These are phyloP conservation scores for Liriodendron chinense DNA, from an alignment of 164 flowering plant genomes.

Conservation along the genomic window DNA sequence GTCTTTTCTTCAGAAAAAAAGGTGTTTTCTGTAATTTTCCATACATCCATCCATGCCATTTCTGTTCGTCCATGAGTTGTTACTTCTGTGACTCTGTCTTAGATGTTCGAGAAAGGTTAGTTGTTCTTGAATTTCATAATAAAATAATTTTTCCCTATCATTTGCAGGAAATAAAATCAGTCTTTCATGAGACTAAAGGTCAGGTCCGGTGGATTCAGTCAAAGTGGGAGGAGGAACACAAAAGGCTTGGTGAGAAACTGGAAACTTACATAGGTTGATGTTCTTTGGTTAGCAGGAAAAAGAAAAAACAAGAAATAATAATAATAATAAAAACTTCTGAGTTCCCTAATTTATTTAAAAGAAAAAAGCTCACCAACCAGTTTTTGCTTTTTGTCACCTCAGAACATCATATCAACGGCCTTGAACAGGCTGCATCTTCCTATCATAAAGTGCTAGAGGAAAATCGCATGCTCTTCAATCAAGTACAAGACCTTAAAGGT, in stretches of 20 bases:
- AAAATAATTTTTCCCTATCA: background rate
- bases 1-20: no score
- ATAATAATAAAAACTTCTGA: background rate
- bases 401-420: slow-evolving; percentile 55
- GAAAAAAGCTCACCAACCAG: background rate
- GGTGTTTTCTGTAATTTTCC: no score
- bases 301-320: background rate
- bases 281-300: background rate
- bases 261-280: background rate
- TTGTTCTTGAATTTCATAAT: slow-evolving; percentile 2
- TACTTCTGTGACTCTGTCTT: background rate
- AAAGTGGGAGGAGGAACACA: slow-evolving; percentile 57
- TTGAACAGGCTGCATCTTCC: slow-evolving; percentile 59
- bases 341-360: background rate
- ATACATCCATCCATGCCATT: no score
- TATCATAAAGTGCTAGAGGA: slow-evolving; percentile 81
- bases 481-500: slow-evolving; percentile 95
- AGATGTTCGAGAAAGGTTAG: background rate
- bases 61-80: no score
- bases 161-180: slow-evolving; percentile 55
- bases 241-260: slow-evolving; percentile 52
- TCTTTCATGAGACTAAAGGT: slow-evolving; percentile 37
- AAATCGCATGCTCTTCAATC: slow-evolving; percentile 76
- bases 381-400: slow-evolving; percentile 13
- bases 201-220: slow-evolving; percentile 42